These are phyloP conservation scores for Penicillium sp. DNA, from an alignment of 2,329 filamentous ascomycete species.

Conservation along the genomic window DNA sequence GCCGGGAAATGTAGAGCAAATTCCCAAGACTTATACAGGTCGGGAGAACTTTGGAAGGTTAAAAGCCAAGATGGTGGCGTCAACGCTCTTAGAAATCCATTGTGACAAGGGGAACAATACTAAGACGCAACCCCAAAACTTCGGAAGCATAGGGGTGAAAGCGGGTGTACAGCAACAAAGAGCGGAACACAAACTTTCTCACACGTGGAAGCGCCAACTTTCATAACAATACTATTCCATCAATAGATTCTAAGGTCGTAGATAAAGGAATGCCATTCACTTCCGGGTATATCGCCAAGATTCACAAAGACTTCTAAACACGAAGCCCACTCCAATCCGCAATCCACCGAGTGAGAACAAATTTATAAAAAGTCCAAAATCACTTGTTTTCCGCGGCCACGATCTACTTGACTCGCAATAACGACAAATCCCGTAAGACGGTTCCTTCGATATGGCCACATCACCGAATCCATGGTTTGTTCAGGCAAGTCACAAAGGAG, in stretches of 20 bases:
- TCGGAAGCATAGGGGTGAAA: neutral
- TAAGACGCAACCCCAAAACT: neutral
- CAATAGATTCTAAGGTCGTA: neutral
- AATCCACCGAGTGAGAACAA: neutral
- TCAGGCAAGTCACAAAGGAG: neutral
- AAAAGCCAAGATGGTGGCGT: neutral
- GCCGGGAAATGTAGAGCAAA: neutral
- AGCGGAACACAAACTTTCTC: neutral
- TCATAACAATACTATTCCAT: neutral
- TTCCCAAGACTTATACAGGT: neutral
- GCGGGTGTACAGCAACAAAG: neutral
- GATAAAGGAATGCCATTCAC: neutral
- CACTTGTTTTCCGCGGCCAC: neutral
- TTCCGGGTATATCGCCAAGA: neutral
- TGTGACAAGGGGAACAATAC: conserved; percentile 16
- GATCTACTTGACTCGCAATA: neutral
- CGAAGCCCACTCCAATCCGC: neutral
- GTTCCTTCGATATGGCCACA: neutral
- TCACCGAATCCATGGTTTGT: too few relatives aligned
- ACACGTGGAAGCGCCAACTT: neutral
- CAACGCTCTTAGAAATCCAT: neutral
- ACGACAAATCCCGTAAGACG: neutral
- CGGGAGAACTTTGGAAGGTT: neutral
- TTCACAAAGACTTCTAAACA: neutral
- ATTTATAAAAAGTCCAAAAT: neutral